Percentiles rank a stretch among this genome's conserved stretches.
These are phyloP conservation scores for Evernia prunastri DNA, from an alignment of 495 filamentous ascomycete genomes.

Conservation along the genomic window DNA sequence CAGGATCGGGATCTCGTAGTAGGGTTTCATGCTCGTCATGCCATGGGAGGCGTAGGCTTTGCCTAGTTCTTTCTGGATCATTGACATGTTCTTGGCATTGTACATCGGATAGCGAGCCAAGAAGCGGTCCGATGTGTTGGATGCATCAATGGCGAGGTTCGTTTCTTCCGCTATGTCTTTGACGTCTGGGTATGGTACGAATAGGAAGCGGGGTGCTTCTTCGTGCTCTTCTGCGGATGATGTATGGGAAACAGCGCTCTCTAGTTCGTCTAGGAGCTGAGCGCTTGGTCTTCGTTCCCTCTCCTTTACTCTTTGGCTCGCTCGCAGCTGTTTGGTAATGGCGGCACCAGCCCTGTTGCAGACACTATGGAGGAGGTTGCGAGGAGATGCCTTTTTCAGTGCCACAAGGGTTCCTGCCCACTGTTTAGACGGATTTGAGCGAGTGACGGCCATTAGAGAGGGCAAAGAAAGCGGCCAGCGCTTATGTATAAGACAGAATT, in stretches of 20 bases:
- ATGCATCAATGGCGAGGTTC: background rate
- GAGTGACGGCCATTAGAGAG: background rate
- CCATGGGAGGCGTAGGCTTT: background rate
- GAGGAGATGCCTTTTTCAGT: background rate
- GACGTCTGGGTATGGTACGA: background rate
- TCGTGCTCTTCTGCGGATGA: background rate
- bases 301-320: background rate
- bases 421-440: background rate
- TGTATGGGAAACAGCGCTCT: background rate
- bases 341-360: background rate
- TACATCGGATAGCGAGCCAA: background rate
- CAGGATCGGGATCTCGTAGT: conserved; percentile 1
- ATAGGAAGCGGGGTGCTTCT: background rate
- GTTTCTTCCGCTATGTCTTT: background rate
- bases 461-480: background rate
- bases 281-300: background rate
- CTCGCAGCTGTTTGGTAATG: background rate
- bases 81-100: background rate
- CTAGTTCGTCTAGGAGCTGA: background rate
- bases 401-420: background rate
- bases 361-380: background rate
- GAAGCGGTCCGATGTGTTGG: conserved; percentile 1
- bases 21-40: background rate
- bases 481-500: background rate
- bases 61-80: background rate